Percentiles rank a stretch among this genome's conserved stretches.
Evolutionary conservation across 257 asterid genomes (phyloP).

Genomic region (Echites panduratus): DNA sequence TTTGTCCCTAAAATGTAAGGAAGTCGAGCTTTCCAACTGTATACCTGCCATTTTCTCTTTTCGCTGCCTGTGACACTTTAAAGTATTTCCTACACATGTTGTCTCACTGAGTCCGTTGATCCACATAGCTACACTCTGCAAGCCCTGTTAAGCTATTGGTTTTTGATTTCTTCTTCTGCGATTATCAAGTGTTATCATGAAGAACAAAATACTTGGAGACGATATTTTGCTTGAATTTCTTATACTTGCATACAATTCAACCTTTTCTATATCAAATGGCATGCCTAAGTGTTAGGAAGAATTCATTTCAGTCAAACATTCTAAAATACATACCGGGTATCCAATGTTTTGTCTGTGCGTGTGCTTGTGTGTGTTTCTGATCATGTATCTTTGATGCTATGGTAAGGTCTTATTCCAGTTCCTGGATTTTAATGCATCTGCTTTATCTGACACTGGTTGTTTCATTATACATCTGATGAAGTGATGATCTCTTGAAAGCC

Average conservation of each 20-base stretch:
- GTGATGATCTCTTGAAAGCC: background rate
- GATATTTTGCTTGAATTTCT: too few species aligned
- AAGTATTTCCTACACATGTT: background rate
- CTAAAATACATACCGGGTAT: too few species aligned
- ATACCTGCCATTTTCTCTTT: background rate
- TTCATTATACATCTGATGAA: background rate
- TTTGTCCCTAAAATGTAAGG: background rate
- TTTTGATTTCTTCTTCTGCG: background rate
- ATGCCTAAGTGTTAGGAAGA: background rate
- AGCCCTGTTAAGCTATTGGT: background rate
- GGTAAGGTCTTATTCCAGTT: background rate
- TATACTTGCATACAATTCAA: too few species aligned
- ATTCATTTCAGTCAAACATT: too few species aligned
- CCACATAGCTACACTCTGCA: background rate
- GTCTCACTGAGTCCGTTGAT: background rate
- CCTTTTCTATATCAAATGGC: background rate
- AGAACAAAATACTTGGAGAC: background rate
- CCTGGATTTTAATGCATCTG: background rate
- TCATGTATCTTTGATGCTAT: background rate
- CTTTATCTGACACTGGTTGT: background rate
- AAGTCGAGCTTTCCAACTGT: background rate
- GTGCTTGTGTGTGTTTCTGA: background rate
- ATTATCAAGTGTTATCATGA: background rate
- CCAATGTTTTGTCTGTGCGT: background rate
- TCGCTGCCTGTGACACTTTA: background rate